Evolutionary conservation across 2,329 filamentous ascomycete species (phyloP), one percentile per base, ranked within the genome.

Genomic region (Arachnomyces sp.): DNA sequence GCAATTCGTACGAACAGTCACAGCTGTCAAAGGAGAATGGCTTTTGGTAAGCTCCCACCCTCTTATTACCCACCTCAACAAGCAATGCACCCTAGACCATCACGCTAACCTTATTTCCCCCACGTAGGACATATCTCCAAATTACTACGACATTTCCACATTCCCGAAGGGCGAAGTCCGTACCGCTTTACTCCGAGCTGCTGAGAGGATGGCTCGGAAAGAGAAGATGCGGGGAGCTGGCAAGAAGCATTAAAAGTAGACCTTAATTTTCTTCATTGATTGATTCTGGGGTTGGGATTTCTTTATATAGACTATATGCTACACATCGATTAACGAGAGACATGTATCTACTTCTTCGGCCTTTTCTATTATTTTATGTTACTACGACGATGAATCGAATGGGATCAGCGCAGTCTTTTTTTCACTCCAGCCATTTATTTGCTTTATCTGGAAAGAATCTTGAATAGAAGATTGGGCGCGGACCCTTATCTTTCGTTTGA

Each of bases 1-100:
- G 76, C 94, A 96, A 68, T 98, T 95, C 63, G 90, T 98, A 54
- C 79, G 93, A 42, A 95, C 87, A 0, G 87, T 95, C 35, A 96
- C 89, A 9, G 81, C 84, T 20, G 82, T 98, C 40, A 84, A 85
- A 60, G 85, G 90, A 1, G 92, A 98, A 64, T 98, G 92, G 92
- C 70, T 98, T 46, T 60, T 96, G 64, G 85, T 89, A 73, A 66
- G 82, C 67, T 40, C n/a, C 31, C 13, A 35, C 40, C 39, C 55
- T 18, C 34, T 28, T 17, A 20, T 28, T 39, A 32, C 8, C 16
- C 20, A 16, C 5, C 6, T 12, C 29, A 25, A 25, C 5, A 25
- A 25, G 5, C 5, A 25, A 25, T 33, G 8, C 16, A 42, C 13
- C 14, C 12, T 25, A 25, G 20, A 25, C 9, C 9, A 5, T 25